A percentile compares a stretch with the other conserved stretches of the same genome.
Evolutionary conservation across 257 asterid species (phyloP).

Genomic region (Rubia yunnanensis): DNA sequence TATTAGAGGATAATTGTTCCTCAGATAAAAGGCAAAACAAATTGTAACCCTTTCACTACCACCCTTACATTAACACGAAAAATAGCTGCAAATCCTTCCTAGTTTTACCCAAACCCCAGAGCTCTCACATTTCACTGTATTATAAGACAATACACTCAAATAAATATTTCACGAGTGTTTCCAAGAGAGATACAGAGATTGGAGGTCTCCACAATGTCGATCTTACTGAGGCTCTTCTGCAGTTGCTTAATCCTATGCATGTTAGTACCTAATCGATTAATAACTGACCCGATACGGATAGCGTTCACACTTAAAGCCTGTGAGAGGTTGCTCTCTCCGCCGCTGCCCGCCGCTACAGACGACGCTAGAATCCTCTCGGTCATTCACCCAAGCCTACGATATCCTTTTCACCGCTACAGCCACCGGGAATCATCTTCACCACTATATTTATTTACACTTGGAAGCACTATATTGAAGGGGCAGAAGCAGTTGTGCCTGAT

Average conservation of each 20-base stretch:
- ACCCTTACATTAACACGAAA: not conserved
- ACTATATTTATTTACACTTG: no score
- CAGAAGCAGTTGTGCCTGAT: no score
- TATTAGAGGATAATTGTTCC: not conserved
- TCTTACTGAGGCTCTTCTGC: not conserved
- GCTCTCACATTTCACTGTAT: not conserved
- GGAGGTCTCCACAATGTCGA: conserved; percentile 27
- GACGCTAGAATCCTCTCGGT: conserved; percentile 20
- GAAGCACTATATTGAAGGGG: no score
- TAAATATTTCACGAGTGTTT: not conserved
- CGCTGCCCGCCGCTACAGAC: conserved; percentile 14
- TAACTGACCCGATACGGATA: conserved; percentile 38
- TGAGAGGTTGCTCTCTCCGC: not conserved
- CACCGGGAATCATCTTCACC: not conserved
- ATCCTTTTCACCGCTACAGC: not conserved
- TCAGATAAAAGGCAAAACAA: not conserved
- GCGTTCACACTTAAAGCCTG: conserved; percentile 29
- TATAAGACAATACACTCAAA: not conserved
- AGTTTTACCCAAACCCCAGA: not conserved
- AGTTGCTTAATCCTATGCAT: conserved; percentile 4
- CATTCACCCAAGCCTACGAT: conserved; percentile 7
- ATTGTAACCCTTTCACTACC: not conserved
- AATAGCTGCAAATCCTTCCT: not conserved
- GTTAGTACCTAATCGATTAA: conserved; percentile 32
- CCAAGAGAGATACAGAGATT: conserved; percentile 69